Percentiles rank a stretch among this genome's conserved stretches.
These are phyloP conservation scores for Solanum habrochaites DNA, from an alignment of 257 asterid genomes.

Conservation along the genomic window DNA sequence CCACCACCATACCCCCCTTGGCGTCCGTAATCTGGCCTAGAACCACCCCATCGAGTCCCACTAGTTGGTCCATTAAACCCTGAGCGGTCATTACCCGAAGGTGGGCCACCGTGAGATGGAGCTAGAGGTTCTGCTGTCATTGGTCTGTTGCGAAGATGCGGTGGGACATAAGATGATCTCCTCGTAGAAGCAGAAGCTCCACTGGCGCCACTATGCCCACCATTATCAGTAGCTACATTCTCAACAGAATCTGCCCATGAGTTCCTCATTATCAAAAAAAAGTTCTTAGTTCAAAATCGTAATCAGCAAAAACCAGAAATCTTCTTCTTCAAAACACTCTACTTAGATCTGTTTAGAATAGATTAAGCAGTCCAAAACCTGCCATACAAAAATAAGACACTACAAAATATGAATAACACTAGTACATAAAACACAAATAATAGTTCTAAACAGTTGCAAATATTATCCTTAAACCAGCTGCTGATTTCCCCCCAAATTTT, in stretches of 20 bases:
- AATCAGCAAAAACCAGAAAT: neutral
- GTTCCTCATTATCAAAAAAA: conserved; percentile 33
- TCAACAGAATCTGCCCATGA: conserved; percentile 90
- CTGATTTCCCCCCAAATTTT: neutral
- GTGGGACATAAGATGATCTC: conserved; percentile 61
- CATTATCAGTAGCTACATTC: conserved; percentile 37
- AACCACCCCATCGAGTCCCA: conserved; percentile 49
- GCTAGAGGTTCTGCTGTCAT: conserved; percentile 33
- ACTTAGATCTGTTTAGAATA: neutral
- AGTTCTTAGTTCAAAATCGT: neutral
- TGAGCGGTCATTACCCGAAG: conserved; percentile 36
- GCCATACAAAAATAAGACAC: neutral
- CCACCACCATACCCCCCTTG: conserved; percentile 37
- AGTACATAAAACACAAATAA: neutral
- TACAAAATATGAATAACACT: neutral
- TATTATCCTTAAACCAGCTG: neutral
- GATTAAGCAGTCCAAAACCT: neutral
- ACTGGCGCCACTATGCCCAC: conserved; percentile 31
- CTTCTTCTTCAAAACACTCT: neutral
- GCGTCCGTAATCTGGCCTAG: conserved; percentile 48
- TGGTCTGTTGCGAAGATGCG: conserved; percentile 67
- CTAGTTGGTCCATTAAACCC: conserved; percentile 40
- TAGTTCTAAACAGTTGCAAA: neutral
- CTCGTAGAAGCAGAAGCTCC: conserved; percentile 39
- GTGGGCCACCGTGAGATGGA: conserved; percentile 41